phyloP scores from a whole-genome alignment of 208 protist genomes.

The Leishmania amazonensis region DNA sequence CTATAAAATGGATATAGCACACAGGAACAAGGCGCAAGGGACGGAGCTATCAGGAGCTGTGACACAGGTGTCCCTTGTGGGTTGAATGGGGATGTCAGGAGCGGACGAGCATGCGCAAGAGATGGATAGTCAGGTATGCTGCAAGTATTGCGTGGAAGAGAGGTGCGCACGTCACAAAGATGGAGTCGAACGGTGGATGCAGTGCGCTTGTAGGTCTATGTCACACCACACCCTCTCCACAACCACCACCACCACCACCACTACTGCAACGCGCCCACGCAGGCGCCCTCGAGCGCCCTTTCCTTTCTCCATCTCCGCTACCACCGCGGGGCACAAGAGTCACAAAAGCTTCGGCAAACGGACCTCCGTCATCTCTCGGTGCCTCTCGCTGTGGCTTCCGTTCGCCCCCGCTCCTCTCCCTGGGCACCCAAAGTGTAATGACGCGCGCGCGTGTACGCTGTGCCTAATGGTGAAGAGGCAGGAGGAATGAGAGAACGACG shows the following conservation, averaged over 20 bases:
- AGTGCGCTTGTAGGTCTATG: background rate
- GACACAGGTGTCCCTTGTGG: background rate
- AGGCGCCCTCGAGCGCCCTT: background rate
- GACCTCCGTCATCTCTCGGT: background rate
- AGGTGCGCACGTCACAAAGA: background rate
- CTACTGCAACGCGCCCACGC: background rate
- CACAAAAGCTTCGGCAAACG: background rate
- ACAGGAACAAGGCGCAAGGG: background rate
- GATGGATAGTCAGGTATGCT: background rate
- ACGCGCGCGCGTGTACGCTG: background rate
- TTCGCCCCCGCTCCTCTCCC: background rate
- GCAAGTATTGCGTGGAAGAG: background rate
- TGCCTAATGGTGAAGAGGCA: background rate
- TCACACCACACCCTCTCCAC: background rate
- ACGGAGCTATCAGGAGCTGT: background rate
- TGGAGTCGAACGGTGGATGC: background rate
- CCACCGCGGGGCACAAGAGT: background rate
- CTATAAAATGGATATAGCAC: conserved; percentile 14
- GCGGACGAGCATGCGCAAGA: background rate
- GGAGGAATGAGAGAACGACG: background rate
- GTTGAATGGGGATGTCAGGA: background rate
- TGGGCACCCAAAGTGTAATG: background rate
- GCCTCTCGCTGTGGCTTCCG: background rate
- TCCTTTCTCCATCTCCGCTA: background rate
- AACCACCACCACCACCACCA: background rate